Base-by-base conservation (phyloP, 1,139 yeast species). In the Lizanozyma gosingica region DNA sequence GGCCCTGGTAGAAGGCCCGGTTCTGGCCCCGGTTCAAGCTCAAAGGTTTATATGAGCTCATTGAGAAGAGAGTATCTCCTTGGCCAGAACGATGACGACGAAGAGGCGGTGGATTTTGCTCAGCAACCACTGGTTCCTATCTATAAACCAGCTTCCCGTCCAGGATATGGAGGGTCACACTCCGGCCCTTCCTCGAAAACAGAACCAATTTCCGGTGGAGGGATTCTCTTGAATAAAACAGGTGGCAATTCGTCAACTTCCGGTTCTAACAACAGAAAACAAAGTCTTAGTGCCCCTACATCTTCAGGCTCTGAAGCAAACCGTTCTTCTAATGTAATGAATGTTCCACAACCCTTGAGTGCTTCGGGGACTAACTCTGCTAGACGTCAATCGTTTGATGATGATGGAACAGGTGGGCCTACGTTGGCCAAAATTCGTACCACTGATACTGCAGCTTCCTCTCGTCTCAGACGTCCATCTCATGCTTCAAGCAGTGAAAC, bases 401-500 rank as follows among this genome's bases (percentile, higher is more conserved):
- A n/a, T 16, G 14, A n/a, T 15, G 17, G 6, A 6, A 15, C 14
- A n/a, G 37, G 29, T 17, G 16, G 22, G 8, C 17, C 6, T n/a
- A 16, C 6, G 9, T 16, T 35, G 17, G 6, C 22, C 29, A 16
- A n/a, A 15, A 11, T 16, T 14, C 14, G 37, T n/a, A 17, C 15
- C 17, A 15, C 11, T 37, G 35, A 34, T 11, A 17, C 17, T 14
- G 33, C 14, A 8, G 35, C 15, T 17, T 29, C 34, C 15, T 14
- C n/a, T 15, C 11, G 38, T 38, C 34, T 53, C 36, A 55, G 59
- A 41, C 52, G 71, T 45, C 52, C 73, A 46, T 57, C 68, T 29
- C 53, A 67, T 4, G 53, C 63, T 37, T 56, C 69, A 2, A 63
- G 70, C 3, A 60, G 69, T 29, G 86, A 80, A 51, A 73, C 79